phyloP scores from a whole-genome alignment of 2,329 filamentous ascomycete genomes.

The Aspergillus brasiliensis region DNA sequence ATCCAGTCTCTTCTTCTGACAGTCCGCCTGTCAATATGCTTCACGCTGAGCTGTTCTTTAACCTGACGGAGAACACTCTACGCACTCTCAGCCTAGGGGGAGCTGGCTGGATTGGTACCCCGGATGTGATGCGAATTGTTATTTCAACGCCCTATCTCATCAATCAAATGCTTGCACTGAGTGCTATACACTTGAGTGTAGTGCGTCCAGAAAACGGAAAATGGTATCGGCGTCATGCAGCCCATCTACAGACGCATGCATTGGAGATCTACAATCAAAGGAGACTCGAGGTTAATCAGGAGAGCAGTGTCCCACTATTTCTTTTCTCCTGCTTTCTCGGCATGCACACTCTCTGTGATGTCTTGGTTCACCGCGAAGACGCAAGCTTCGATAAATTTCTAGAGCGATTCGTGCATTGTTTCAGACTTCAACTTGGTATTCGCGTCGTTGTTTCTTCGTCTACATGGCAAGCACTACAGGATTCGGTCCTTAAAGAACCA shows the following conservation, averaged over 20 bases:
- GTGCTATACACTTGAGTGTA: slow-evolving; percentile 48
- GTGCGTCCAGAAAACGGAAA: slow-evolving; percentile 39
- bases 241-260: slow-evolving; percentile 39
- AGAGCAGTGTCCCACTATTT: slow-evolving; percentile 24
- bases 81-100: neutral
- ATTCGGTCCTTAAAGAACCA: slow-evolving; percentile 15
- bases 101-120: neutral
- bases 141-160: slow-evolving; percentile 47
- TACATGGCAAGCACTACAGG: slow-evolving; percentile 17
- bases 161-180: slow-evolving; percentile 51
- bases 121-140: slow-evolving; percentile 7
- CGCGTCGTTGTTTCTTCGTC: slow-evolving; percentile 16
- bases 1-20: neutral
- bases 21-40: slow-evolving; percentile 29
- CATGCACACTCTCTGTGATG: slow-evolving; percentile 52
- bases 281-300: slow-evolving; percentile 11
- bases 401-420: slow-evolving; percentile 27
- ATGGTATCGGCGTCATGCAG: slow-evolving; percentile 32
- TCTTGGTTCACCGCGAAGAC: slow-evolving; percentile 42
- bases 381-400: slow-evolving; percentile 40
- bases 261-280: slow-evolving; percentile 19
- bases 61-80: slow-evolving; percentile 23
- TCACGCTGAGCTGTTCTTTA: slow-evolving; percentile 34
- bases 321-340: slow-evolving; percentile 25
- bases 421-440: slow-evolving; percentile 31